Conservation (phyloP, 768 basidiomycete genomes). For the Tylopilus felleus region DNA sequence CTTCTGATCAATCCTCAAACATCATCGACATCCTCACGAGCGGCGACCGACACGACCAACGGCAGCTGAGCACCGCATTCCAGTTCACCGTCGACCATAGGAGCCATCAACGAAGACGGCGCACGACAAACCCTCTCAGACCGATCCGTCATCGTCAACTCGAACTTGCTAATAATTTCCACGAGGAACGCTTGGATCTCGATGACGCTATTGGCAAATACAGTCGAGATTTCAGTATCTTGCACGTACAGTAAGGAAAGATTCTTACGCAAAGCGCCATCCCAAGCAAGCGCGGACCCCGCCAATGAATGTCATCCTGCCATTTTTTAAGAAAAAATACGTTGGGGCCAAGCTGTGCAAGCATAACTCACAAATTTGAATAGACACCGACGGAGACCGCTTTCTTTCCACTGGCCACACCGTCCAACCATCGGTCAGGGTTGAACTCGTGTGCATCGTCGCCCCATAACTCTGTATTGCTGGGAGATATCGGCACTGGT, state of each 20-base stretch:
- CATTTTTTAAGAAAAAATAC: not conserved
- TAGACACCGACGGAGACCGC: slow-evolving; percentile 27
- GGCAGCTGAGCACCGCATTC: slow-evolving; percentile 34
- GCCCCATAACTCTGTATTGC: slow-evolving; percentile 31
- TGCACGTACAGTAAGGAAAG: not conserved
- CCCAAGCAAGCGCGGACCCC: slow-evolving; percentile 28
- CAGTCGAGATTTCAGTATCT: not conserved
- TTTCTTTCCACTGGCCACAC: slow-evolving; percentile 17
- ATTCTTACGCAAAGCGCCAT: slow-evolving; percentile 32
- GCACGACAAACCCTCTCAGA: slow-evolving; percentile 22
- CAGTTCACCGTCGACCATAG: slow-evolving; percentile 24
- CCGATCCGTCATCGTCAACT: slow-evolving; percentile 40
- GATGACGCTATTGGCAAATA: slow-evolving; percentile 29
- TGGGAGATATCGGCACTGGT: slow-evolving; percentile 1
- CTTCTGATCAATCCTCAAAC: not conserved
- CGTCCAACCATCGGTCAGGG: not conserved
- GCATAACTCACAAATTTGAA: slow-evolving; percentile 24
- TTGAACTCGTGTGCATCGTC: slow-evolving; percentile 9
- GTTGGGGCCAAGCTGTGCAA: not conserved
- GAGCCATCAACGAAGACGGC: slow-evolving; percentile 28
- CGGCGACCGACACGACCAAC: slow-evolving; percentile 20
- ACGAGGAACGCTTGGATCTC: slow-evolving; percentile 62
- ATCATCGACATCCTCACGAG: not conserved
- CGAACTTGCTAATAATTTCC: slow-evolving; percentile 40
- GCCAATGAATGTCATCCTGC: slow-evolving; percentile 30